Evolutionary conservation across 2,329 filamentous ascomycete genomes (phyloP).

Genomic region (Exutisphaerella laricina): DNA sequence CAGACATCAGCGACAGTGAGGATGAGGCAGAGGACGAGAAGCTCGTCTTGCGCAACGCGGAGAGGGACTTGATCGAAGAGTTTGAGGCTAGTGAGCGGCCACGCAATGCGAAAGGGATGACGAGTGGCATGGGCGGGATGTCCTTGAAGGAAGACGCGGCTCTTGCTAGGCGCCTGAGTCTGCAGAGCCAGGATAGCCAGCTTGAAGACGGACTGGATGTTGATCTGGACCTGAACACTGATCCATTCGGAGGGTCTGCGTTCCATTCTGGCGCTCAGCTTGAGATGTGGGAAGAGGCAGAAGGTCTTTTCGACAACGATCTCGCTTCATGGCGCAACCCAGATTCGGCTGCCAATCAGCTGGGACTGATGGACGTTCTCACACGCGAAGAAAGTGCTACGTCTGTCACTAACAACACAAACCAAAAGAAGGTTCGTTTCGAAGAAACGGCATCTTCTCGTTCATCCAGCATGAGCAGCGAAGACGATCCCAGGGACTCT

Average conservation of each 20-base stretch:
- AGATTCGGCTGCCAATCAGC: conserved; percentile 6
- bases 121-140: conserved; percentile 23
- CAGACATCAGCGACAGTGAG: conserved; percentile 30
- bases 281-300: conserved; percentile 28
- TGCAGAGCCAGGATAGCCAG: conserved; percentile 21
- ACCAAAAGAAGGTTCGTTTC: conserved; percentile 34
- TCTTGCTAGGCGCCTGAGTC: conserved; percentile 22
- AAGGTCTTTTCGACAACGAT: conserved; percentile 16
- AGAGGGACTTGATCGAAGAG: conserved; percentile 28
- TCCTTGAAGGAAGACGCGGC: conserved; percentile 15
- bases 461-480: conserved; percentile 30
- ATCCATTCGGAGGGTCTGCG: conserved; percentile 28
- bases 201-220: conserved; percentile 10
- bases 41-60: conserved; percentile 22
- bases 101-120: conserved; percentile 17
- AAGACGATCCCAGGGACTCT: conserved; percentile 28
- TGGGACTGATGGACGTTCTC: conserved; percentile 4
- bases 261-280: conserved; percentile 23
- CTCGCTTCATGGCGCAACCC: conserved; percentile 25
- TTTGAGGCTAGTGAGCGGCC: conserved; percentile 25
- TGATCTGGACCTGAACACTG: conserved; percentile 20
- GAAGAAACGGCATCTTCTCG: conserved; percentile 29
- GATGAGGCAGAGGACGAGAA: conserved; percentile 23
- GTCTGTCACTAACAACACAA: conserved; percentile 13
- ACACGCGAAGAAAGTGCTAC: conserved; percentile 21